A percentile compares a stretch with the other conserved stretches of the same genome.
phyloP scores from a whole-genome alignment of 441 rosid genomes.

The Corymbia citriodora region DNA sequence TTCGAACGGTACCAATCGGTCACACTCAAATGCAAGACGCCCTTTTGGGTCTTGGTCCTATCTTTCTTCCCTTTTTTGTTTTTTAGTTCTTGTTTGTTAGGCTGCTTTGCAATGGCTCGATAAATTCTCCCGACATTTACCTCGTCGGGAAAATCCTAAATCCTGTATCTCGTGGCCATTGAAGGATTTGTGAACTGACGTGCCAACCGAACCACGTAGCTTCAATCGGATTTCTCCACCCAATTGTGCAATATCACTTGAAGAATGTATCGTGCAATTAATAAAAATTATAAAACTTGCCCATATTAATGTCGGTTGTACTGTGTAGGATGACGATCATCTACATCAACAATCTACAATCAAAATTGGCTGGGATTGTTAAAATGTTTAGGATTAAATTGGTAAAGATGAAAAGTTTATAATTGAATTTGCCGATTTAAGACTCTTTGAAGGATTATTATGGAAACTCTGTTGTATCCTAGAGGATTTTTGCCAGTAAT shows the following conservation, averaged over 20 bases:
- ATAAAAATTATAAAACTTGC: too few relatives aligned
- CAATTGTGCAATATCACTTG: neutral
- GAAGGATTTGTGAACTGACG: neutral
- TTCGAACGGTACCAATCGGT: neutral
- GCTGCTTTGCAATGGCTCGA: neutral
- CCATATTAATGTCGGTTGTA: accelerated
- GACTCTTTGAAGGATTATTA: too few relatives aligned
- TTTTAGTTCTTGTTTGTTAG: neutral
- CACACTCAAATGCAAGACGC: neutral
- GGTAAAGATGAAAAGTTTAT: too few relatives aligned
- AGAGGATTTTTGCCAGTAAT: too few relatives aligned
- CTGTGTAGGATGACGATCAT: too few relatives aligned
- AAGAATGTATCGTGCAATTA: neutral
- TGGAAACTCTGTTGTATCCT: too few relatives aligned
- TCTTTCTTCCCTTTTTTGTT: neutral
- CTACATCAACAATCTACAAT: accelerated
- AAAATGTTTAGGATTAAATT: too few relatives aligned
- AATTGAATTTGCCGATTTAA: accelerated
- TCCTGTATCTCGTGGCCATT: too few relatives aligned
- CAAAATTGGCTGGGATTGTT: accelerated
- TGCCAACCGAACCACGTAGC: neutral
- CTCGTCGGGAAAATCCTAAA: too few relatives aligned
- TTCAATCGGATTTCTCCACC: neutral
- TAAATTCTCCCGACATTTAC: neutral
- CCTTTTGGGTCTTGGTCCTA: neutral